phyloP scores from a whole-genome alignment of 805 yeast genomes.

The Nakazawaea wyomingensis region DNA sequence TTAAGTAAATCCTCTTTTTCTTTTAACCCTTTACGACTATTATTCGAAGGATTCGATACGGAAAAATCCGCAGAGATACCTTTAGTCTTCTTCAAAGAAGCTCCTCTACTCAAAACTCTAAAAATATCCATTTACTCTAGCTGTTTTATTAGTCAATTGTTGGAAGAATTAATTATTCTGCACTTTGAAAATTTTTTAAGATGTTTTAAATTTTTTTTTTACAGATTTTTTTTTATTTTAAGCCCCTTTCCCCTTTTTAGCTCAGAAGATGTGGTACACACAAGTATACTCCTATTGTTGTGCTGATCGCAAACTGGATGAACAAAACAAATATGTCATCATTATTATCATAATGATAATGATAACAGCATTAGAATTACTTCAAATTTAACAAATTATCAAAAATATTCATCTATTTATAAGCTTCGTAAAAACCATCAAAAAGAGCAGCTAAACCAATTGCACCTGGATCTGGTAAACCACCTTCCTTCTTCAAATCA shows the following conservation, averaged over 20 bases:
- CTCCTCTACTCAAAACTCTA: conserved; percentile 80
- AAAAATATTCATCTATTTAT: too few species aligned
- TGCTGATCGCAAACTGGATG: too few species aligned
- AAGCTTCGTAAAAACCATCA: conserved; percentile 32
- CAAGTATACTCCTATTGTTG: too few species aligned
- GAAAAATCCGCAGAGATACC: conserved; percentile 38
- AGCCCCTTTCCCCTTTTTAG: too few species aligned
- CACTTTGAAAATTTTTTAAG: conserved; percentile 7
- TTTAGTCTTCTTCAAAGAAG: conserved; percentile 60
- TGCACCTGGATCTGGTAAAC: conserved; percentile 96
- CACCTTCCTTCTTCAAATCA: conserved; percentile 54
- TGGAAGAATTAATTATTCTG: not conserved
- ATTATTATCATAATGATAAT: too few species aligned
- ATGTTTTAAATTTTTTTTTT: not conserved
- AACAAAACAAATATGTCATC: too few species aligned
- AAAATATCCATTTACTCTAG: conserved; percentile 72
- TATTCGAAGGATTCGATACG: conserved; percentile 21
- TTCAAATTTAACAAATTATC: too few species aligned
- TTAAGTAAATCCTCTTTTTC: conserved; percentile 36
- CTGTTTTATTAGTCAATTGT: conserved; percentile 1
- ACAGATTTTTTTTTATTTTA: not conserved
- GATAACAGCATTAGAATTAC: too few species aligned
- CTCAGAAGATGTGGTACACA: too few species aligned
- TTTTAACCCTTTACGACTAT: conserved; percentile 19
- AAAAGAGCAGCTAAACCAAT: conserved; percentile 68